Percentiles rank a stretch among this genome's conserved stretches.
Conservation (phyloP, 306 rosid genomes). For the Citrullus mucosospermus region DNA sequence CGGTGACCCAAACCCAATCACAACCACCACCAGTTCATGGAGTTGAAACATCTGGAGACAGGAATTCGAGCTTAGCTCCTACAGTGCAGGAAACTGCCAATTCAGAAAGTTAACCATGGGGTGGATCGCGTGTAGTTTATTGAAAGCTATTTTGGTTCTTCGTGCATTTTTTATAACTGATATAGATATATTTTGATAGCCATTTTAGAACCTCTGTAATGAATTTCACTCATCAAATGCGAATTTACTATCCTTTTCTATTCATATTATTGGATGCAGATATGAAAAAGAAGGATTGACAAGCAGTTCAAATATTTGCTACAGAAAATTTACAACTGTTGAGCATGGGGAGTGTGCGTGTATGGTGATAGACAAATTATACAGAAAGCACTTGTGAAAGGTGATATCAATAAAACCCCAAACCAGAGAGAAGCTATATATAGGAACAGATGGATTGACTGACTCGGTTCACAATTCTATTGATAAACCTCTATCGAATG, state of each 20-base stretch:
- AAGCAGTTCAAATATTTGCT: background rate
- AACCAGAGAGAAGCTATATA: background rate
- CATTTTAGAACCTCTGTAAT: background rate
- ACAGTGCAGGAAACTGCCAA: slow-evolving; percentile 8
- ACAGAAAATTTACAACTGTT: background rate
- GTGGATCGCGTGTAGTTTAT: background rate
- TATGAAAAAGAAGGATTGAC: background rate
- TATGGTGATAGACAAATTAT: background rate
- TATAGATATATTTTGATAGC: background rate
- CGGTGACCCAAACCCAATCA: slow-evolving; percentile 10
- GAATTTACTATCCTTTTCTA: background rate
- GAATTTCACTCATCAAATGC: background rate
- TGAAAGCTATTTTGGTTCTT: background rate
- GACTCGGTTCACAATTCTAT: background rate
- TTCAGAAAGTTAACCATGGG: slow-evolving; percentile 19
- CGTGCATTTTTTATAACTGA: background rate
- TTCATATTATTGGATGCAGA: slow-evolving; percentile 1
- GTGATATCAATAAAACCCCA: background rate
- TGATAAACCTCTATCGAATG: background rate
- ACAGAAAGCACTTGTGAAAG: background rate
- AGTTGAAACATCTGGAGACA: slow-evolving; percentile 11
- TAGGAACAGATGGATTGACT: background rate
- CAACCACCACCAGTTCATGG: slow-evolving; percentile 7
- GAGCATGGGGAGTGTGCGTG: background rate
- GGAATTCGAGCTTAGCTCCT: slow-evolving; percentile 15